Evolutionary conservation across 2,329 filamentous ascomycete genomes (phyloP).

Genomic region (Macrophomina tecta): DNA sequence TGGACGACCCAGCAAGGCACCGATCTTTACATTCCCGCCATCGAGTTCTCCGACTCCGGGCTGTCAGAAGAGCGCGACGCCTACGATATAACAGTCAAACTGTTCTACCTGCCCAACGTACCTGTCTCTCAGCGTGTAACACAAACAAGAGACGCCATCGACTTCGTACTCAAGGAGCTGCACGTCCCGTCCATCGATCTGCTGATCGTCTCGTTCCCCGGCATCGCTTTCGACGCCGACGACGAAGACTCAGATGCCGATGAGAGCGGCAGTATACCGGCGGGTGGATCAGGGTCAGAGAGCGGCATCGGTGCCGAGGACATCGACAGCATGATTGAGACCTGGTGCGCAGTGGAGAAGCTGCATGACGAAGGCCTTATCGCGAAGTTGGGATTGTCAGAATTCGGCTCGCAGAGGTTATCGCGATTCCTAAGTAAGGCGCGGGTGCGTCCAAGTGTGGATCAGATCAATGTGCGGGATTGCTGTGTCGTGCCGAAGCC

Average conservation of each 20-base stretch:
- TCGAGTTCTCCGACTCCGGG: slow-evolving; percentile 73
- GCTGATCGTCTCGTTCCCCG: slow-evolving; percentile 90
- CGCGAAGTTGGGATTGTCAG: slow-evolving; percentile 79
- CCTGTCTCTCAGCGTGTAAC: slow-evolving; percentile 67
- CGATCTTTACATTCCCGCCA: slow-evolving; percentile 76
- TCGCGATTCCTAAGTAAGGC: slow-evolving; percentile 76
- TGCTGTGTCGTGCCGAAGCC: slow-evolving; percentile 95
- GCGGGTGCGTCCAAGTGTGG: slow-evolving; percentile 75
- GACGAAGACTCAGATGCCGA: slow-evolving; percentile 76
- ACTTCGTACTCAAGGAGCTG: slow-evolving; percentile 80
- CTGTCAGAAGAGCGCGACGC: slow-evolving; percentile 80
- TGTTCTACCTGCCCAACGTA: slow-evolving; percentile 86
- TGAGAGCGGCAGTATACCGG: slow-evolving; percentile 30
- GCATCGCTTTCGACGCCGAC: slow-evolving; percentile 90
- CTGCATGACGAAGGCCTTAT: slow-evolving; percentile 75
- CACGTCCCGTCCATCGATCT: slow-evolving; percentile 79
- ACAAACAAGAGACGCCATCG: slow-evolving; percentile 79
- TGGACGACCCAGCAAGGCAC: slow-evolving; percentile 68
- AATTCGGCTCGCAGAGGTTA: slow-evolving; percentile 87
- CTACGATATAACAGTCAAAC: slow-evolving; percentile 94
- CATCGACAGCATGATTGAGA: slow-evolving; percentile 70
- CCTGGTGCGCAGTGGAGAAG: slow-evolving; percentile 71
- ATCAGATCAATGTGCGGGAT: slow-evolving; percentile 95
- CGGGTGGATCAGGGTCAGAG: slow-evolving; percentile 34
- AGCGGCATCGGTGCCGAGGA: slow-evolving; percentile 54